phyloP scores from a whole-genome alignment of 768 basidiomycete species.

The Hericium coralloides region DNA sequence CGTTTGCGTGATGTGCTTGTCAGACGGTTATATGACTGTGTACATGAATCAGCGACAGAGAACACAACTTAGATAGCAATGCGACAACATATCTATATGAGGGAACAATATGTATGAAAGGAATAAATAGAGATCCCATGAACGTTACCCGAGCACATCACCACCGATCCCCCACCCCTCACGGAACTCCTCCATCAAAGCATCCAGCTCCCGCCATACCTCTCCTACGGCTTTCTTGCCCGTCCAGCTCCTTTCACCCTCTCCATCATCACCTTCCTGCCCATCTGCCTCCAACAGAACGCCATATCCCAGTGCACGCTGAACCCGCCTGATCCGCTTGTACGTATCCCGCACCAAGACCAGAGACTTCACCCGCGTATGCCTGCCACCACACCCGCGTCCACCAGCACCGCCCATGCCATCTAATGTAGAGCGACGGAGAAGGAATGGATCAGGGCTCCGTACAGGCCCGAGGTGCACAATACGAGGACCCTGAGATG shows the following conservation, averaged over 20 bases:
- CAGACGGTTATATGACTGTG: no score
- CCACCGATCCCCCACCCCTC: not conserved
- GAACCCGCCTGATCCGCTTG: slow-evolving; percentile 50
- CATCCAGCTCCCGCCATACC: slow-evolving; percentile 16
- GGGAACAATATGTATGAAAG: no score
- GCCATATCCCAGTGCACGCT: slow-evolving; percentile 56
- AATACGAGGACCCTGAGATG: slow-evolving; percentile 36
- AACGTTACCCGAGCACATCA: not conserved
- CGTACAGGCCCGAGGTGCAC: slow-evolving; percentile 53
- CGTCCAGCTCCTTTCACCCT: slow-evolving; percentile 22
- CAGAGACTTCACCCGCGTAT: slow-evolving; percentile 33
- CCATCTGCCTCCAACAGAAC: slow-evolving; percentile 41
- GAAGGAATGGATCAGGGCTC: slow-evolving; percentile 15
- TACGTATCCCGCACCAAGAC: slow-evolving; percentile 51
- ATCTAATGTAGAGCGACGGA: slow-evolving; percentile 5
- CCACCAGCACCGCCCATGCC: not conserved
- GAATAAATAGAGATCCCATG: no score
- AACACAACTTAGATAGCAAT: no score
- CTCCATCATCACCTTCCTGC: slow-evolving; percentile 19
- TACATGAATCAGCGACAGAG: no score
- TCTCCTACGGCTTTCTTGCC: slow-evolving; percentile 15
- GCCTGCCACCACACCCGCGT: slow-evolving; percentile 6
- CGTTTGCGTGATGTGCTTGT: no score
- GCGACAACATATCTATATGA: no score
- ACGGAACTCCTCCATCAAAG: slow-evolving; percentile 11